Base-by-base conservation (phyloP, 1,139 yeast species). In the Yamadazyma dendronema region DNA sequence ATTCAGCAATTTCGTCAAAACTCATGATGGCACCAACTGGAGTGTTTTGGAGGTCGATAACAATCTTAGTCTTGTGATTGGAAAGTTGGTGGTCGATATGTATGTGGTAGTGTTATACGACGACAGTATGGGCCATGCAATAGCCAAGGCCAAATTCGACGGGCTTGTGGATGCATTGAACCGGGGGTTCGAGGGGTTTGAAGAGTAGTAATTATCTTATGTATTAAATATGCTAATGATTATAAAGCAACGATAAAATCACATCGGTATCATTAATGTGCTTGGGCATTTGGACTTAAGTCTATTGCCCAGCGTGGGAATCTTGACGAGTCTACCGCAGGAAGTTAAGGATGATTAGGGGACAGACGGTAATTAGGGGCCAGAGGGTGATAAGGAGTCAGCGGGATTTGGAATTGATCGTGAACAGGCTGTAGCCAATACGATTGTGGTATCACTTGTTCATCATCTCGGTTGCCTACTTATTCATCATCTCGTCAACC, bases 131-230 rank as follows among this genome's bases (percentile, higher is more conserved):
- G 67, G 72, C 2, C 65, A 70, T 45, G 62, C 67, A 3, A 47
- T 71, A 16, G 79, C 79, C 17, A 65, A 74, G 40, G 57, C 64
- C 41, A 69, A 67, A 46, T 43, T 72, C 31, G 74, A 71, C 34
- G 63, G 59, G 38, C 51, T 74, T 29, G 52, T 52, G 4, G 41
- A 42, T 23, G 67, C 57, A 8, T 53, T 72, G 39, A 46, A 48
- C 12, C 45, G 52, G 27, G 75, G 74, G 3, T 57, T 72, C 35
- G 44, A 54, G 37, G 75, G 73, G 19, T 53, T 46, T 34, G 39
- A 27, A 12, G 33, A 36, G 30, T 17, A 9, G 11, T 12, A 11
- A 17, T 8, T 32, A 7, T 11, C 15, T 31, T 21, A 34, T 16
- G 12, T 24, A 34, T 33, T 21, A 21, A 30, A 24, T 26, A 35